Conservation (phyloP, 768 basidiomycete species). For the Rhodotorula graminis region DNA sequence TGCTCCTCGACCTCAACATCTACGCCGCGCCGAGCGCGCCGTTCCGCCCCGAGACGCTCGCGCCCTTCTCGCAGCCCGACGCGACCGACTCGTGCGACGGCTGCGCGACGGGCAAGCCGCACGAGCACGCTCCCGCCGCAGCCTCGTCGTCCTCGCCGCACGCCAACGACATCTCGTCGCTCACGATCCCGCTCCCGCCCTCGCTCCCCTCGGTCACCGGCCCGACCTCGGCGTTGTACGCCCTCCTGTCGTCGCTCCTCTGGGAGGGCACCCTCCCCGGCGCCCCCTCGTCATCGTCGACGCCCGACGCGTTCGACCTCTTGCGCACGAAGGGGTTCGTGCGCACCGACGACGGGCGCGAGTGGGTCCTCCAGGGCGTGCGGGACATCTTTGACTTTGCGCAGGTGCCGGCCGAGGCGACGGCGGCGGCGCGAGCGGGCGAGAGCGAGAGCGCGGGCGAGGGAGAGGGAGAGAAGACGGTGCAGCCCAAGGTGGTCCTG, state of each 20-base stretch:
- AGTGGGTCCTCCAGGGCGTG: slow-evolving; percentile 82
- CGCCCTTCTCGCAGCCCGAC: slow-evolving; percentile 16
- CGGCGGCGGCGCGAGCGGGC: not conserved
- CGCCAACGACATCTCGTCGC: slow-evolving; percentile 66
- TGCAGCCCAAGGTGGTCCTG: slow-evolving; percentile 36
- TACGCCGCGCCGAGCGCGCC: slow-evolving; percentile 57
- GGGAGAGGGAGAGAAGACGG: not conserved
- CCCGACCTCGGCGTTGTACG: slow-evolving; percentile 55
- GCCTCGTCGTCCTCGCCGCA: slow-evolving; percentile 38
- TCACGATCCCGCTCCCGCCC: slow-evolving; percentile 65
- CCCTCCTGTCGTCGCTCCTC: slow-evolving; percentile 71
- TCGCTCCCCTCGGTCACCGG: slow-evolving; percentile 53
- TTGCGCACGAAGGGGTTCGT: slow-evolving; percentile 87
- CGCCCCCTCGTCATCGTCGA: not conserved
- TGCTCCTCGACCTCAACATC: slow-evolving; percentile 74
- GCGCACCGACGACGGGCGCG: slow-evolving; percentile 46
- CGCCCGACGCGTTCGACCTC: slow-evolving; percentile 53
- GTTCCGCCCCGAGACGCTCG: slow-evolving; percentile 23
- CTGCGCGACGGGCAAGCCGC: slow-evolving; percentile 7
- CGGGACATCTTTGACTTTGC: slow-evolving; percentile 71
- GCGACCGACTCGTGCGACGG: not conserved
- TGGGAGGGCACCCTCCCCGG: slow-evolving; percentile 66
- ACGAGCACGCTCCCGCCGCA: not conserved
- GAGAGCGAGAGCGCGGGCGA: no score
- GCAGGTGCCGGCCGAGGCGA: slow-evolving; percentile 4